phyloP scores from a whole-genome alignment of 192 early-diverging fungal genomes.

The Backusella parvicylindrica region DNA sequence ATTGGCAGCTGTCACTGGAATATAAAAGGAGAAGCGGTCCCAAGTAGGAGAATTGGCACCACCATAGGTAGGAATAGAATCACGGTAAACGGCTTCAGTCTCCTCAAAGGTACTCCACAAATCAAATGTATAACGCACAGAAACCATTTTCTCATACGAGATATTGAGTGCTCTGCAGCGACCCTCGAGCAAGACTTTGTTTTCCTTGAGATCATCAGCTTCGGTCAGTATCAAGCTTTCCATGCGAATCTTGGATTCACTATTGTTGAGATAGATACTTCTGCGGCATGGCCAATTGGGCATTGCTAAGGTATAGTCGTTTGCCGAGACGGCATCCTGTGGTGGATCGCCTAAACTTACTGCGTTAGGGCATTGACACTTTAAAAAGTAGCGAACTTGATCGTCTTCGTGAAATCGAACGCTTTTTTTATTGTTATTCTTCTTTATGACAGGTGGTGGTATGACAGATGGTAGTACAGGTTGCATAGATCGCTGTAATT shows the following conservation, averaged over 20 bases:
- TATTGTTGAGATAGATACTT: conserved; percentile 46
- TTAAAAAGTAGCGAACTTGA: conserved; percentile 67
- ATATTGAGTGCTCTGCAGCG: conserved; percentile 80
- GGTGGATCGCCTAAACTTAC: conserved; percentile 39
- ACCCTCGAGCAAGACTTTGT: conserved; percentile 56
- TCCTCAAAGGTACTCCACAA: conserved; percentile 77
- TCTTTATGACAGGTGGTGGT: not conserved
- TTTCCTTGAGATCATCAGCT: conserved; percentile 32
- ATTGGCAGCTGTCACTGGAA: conserved; percentile 43
- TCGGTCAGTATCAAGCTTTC: not conserved
- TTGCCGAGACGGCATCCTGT: conserved; percentile 15
- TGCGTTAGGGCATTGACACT: conserved; percentile 58
- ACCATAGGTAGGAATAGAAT: conserved; percentile 47
- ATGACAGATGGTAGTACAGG: not conserved
- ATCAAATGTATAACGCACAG: conserved; percentile 80
- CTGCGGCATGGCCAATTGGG: conserved; percentile 41
- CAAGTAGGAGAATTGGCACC: conserved; percentile 39
- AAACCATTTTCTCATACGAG: conserved; percentile 79
- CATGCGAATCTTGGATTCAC: conserved; percentile 14
- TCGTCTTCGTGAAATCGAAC: conserved; percentile 72
- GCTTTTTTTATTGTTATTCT: conserved; percentile 35
- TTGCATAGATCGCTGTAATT: not conserved
- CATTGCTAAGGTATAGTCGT: conserved; percentile 29
- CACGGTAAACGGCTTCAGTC: conserved; percentile 56
- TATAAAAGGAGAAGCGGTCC: conserved; percentile 70